These are phyloP conservation scores for Zymoseptoria tritici DNA, from an alignment of 2,329 filamentous ascomycete genomes.

Conservation along the genomic window DNA sequence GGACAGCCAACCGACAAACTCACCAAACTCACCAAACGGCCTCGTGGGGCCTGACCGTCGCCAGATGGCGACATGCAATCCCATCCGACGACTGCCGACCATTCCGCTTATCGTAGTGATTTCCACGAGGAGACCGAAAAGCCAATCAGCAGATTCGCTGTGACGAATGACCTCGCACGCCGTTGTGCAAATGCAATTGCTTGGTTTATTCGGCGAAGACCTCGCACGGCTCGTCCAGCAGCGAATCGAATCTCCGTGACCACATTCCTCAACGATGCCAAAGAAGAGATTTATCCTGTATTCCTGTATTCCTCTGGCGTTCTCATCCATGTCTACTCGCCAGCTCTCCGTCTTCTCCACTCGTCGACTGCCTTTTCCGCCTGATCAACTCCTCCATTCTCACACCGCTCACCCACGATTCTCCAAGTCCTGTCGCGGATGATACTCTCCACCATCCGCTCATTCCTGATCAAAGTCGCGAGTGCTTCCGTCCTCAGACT, in stretches of 20 bases:
- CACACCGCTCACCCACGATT: slow-evolving; percentile 68
- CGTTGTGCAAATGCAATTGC: too few relatives aligned
- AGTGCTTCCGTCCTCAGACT: slow-evolving; percentile 76
- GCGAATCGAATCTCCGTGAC: neutral
- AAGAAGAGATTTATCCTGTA: neutral
- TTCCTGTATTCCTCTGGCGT: neutral
- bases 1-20: too few relatives aligned
- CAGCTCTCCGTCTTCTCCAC: slow-evolving; percentile 45
- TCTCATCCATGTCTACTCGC: neutral
- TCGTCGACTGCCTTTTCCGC: slow-evolving; percentile 53
- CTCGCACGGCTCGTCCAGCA: neutral
- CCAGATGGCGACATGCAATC: too few relatives aligned
- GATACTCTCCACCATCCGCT: slow-evolving; percentile 69
- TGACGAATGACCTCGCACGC: neutral
- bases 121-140: neutral
- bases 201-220: too few relatives aligned
- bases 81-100: too few relatives aligned
- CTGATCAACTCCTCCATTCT: slow-evolving; percentile 50
- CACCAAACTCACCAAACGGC: too few relatives aligned
- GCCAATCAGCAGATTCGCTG: neutral
- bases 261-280: neutral
- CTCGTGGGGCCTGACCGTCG: too few relatives aligned
- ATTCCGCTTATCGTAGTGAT: too few relatives aligned
- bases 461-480: slow-evolving; percentile 64
- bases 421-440: slow-evolving; percentile 77